phyloP scores from a whole-genome alignment of 2,329 filamentous ascomycete genomes.

The Polytolypa hystricis region DNA sequence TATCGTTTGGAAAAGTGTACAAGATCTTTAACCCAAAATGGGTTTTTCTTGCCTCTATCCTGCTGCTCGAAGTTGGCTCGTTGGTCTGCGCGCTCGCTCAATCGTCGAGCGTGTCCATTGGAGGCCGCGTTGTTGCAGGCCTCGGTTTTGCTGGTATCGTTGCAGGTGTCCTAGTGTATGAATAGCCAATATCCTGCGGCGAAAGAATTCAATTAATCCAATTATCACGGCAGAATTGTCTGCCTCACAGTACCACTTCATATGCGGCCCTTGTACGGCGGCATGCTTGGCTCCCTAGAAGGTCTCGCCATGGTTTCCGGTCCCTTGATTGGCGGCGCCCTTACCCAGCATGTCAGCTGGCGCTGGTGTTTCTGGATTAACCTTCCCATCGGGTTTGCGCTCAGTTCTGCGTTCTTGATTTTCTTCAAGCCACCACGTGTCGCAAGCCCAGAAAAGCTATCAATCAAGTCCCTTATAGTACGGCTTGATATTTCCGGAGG shows the following conservation, averaged over 20 bases:
- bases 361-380: slow-evolving; percentile 30
- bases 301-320: slow-evolving; percentile 18
- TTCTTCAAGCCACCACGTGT: slow-evolving; percentile 13
- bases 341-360: slow-evolving; percentile 26
- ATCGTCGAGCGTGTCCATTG: slow-evolving; percentile 14
- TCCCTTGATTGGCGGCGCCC: slow-evolving; percentile 25
- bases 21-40: neutral
- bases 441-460: slow-evolving; percentile 10
- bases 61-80: slow-evolving; percentile 5
- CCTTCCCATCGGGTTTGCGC: slow-evolving; percentile 20
- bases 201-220: slow-evolving; percentile 5
- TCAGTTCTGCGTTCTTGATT: slow-evolving; percentile 12
- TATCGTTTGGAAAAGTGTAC: neutral
- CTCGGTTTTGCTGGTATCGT: slow-evolving; percentile 14
- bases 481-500: slow-evolving; percentile 25
- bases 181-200: slow-evolving; percentile 12
- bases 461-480: slow-evolving; percentile 18
- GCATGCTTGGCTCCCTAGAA: slow-evolving; percentile 18
- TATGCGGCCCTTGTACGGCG: slow-evolving; percentile 18
- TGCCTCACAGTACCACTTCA: slow-evolving; percentile 13
- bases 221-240: slow-evolving; percentile 11
- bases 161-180: neutral
- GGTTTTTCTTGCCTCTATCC: neutral
- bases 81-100: slow-evolving; percentile 13
- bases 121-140: slow-evolving; percentile 22